Evolutionary conservation across 1,284 basidiomycete genomes (phyloP), one percentile per base, ranked within the genome.

Genomic region (Irpex sp.): DNA sequence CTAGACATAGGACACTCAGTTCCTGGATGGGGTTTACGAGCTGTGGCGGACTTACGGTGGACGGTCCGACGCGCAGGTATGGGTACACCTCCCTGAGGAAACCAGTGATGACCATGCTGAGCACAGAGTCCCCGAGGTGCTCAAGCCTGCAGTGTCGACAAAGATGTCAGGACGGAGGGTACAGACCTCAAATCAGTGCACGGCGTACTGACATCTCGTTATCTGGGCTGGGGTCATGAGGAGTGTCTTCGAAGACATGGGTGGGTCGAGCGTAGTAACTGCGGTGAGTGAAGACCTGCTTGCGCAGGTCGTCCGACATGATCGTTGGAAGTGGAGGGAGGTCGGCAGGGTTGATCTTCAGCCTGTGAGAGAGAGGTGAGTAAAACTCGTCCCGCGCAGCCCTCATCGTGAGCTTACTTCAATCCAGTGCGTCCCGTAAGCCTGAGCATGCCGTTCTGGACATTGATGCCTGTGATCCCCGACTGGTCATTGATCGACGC

Each of bases 251-350:
- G 67, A 92, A 92, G 34, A 90, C 76, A 67, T 89, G 84, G 7
- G 83, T 86, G 0, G 89, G 87, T 0, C 91, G 80, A 0, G 82
- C 89, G 67, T 78, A 82, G 68, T 80, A 83, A 70, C 86, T 88
- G 38, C 90, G 85, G 69, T 92, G 90, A 2, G 91, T 92, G 73
- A 89, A 92, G 2, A 91, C 82, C 68, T 83, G 84, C 52, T 70
- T 71, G 51, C 76, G 75, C 55, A 88, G 79, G 1, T 71, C 75
- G 0, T 75, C 70, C 3, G 78, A 76, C 8, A 71, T 63, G 65
- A 90, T 85, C 36, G 73, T 69, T 0, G 87, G 87, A 2, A 88
- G 78, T 6, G 78, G 75, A 7, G 87, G 87, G 5, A 78, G 68
- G 34, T 69, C 70, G 7, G 68, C 64, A 11, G 68, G 68, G 4